Percentiles rank a stretch among this genome's conserved stretches.
These are phyloP conservation scores for Lenwebbia sp. DNA, from an alignment of 345 rosid species.

Conservation along the genomic window DNA sequence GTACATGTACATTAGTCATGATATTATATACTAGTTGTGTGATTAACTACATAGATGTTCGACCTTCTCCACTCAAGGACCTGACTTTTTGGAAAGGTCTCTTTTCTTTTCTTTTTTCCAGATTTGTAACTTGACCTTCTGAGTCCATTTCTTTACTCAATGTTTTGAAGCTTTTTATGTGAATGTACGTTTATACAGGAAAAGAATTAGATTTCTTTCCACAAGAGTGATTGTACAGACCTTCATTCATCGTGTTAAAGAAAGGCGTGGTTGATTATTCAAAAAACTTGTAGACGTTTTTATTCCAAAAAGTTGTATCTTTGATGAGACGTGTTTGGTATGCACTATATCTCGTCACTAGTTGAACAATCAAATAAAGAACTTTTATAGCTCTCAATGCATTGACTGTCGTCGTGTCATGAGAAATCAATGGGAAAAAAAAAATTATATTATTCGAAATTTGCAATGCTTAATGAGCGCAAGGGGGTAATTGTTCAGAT, in stretches of 20 bases:
- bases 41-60: not conserved
- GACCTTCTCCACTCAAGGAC: not conserved
- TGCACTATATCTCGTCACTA: not conserved
- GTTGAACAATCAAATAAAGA: not conserved
- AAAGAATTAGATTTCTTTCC: not conserved
- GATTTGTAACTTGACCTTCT: not conserved
- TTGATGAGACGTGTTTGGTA: not conserved
- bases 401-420: not conserved
- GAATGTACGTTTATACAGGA: not conserved
- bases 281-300: not conserved
- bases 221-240: not conserved
- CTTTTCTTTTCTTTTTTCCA: not conserved
- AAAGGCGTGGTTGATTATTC: not conserved
- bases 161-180: not conserved
- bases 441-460: not conserved
- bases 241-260: not conserved
- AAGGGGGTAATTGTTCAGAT: not conserved
- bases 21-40: not conserved
- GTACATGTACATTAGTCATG: not conserved
- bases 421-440: not conserved
- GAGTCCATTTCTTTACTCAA: not conserved
- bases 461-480: not conserved
- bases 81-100: not conserved
- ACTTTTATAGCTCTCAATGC: not conserved
- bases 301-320: not conserved